phyloP scores from a whole-genome alignment of 2,329 filamentous ascomycete species.

The Nothophoma quercina region DNA sequence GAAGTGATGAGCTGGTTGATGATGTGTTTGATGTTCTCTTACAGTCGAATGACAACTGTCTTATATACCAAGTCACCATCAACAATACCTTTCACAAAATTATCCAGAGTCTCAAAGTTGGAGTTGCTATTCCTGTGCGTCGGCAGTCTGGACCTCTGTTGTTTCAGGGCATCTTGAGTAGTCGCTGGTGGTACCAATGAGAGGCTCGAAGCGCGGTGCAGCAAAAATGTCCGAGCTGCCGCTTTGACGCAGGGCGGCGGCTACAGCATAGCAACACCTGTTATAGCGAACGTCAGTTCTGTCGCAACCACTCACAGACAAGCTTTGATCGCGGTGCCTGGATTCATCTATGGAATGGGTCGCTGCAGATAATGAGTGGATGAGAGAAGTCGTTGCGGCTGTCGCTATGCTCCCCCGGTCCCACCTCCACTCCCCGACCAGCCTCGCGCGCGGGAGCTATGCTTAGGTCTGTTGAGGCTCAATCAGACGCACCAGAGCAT shows the following conservation, averaged over 20 bases:
- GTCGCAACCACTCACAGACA: constrained; percentile 38
- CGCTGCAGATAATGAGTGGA: constrained; percentile 38
- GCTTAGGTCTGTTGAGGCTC: constrained; percentile 48
- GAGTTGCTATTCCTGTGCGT: constrained; percentile 45
- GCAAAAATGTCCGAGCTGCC: constrained; percentile 46
- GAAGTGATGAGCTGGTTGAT: constrained; percentile 41
- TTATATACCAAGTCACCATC: constrained; percentile 16
- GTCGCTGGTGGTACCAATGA: constrained; percentile 49
- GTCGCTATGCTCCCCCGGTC: constrained; percentile 42
- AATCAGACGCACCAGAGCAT: constrained; percentile 37
- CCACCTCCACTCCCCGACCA: constrained; percentile 41
- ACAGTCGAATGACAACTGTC: constrained; percentile 4
- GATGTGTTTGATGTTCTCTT: constrained; percentile 42
- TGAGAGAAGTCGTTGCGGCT: constrained; percentile 38
- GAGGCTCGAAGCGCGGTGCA: constrained; percentile 33
- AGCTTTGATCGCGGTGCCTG: constrained; percentile 24
- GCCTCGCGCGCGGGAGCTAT: constrained; percentile 50
- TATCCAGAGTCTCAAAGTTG: neutral
- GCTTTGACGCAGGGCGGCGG: constrained; percentile 45
- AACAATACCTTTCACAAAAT: constrained; percentile 13
- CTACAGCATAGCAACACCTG: constrained; percentile 40
- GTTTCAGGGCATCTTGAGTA: constrained; percentile 50
- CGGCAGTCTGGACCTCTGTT: constrained; percentile 35
- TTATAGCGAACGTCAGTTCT: constrained; percentile 32
- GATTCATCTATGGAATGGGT: constrained; percentile 31